A percentile compares a stretch with the other conserved stretches of the same genome.
Conservation (phyloP, 164 flowering plant genomes). For the Vitis labrusca region DNA sequence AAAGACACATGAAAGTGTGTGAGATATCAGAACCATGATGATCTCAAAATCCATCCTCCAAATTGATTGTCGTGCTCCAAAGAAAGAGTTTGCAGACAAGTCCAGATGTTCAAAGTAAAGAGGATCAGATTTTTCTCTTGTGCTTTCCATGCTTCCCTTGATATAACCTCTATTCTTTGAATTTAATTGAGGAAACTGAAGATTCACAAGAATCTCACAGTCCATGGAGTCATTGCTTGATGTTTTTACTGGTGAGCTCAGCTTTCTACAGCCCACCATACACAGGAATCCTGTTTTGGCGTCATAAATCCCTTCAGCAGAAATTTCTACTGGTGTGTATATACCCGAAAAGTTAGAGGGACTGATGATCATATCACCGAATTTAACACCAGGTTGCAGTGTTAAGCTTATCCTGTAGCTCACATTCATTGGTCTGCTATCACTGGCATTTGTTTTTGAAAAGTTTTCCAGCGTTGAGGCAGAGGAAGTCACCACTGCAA, state of each 20-base stretch:
- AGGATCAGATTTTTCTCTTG: not conserved
- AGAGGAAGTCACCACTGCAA: not conserved
- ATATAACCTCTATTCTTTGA: slow-evolving; percentile 15
- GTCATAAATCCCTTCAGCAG: slow-evolving; percentile 74
- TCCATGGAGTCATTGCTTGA: slow-evolving; percentile 33
- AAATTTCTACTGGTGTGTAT: slow-evolving; percentile 16
- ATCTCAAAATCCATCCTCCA: not conserved
- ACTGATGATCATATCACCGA: slow-evolving; percentile 2
- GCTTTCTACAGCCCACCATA: slow-evolving; percentile 61
- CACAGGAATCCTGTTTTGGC: slow-evolving; percentile 54
- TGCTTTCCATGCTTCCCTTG: slow-evolving; percentile 48
- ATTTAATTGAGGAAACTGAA: slow-evolving; percentile 37
- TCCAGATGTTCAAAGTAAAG: not conserved
- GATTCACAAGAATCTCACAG: slow-evolving; percentile 47
- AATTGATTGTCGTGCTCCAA: not conserved
- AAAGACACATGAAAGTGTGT: not conserved
- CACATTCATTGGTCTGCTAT: slow-evolving; percentile 34
- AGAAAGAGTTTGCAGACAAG: not conserved
- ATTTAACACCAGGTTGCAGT: not conserved
- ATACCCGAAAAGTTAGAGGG: slow-evolving; percentile 9
- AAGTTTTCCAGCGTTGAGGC: not conserved
- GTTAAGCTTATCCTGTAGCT: slow-evolving; percentile 45
- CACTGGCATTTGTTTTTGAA: slow-evolving; percentile 5
- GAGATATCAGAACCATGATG: not conserved
- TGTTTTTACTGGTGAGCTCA: slow-evolving; percentile 12